phyloP scores from a whole-genome alignment of 768 basidiomycete species.

The Kwoniella shandongensis region DNA sequence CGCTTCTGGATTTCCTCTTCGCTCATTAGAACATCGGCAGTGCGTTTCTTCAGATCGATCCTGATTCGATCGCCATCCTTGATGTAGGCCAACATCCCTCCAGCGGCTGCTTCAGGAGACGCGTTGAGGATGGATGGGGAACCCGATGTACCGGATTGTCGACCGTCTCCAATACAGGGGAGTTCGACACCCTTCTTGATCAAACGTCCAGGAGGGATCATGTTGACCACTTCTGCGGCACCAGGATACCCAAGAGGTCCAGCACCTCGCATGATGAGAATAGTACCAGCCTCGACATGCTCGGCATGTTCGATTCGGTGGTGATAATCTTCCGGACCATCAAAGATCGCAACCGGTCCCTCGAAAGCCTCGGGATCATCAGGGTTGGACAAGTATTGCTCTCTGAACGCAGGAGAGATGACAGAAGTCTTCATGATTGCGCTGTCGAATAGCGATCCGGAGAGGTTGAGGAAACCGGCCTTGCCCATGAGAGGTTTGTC shows the following conservation, averaged over 20 bases:
- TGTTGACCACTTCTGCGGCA: slow-evolving; percentile 51
- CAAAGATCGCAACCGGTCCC: slow-evolving; percentile 51
- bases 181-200: slow-evolving; percentile 52
- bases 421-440: slow-evolving; percentile 53
- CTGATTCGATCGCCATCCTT: slow-evolving; percentile 44
- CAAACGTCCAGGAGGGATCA: slow-evolving; percentile 49
- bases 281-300: slow-evolving; percentile 39
- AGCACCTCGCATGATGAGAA: slow-evolving; percentile 52
- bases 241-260: slow-evolving; percentile 50
- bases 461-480: slow-evolving; percentile 51
- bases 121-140: slow-evolving; percentile 52
- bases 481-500: slow-evolving; percentile 41
- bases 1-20: slow-evolving; percentile 40
- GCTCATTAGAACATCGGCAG: slow-evolving; percentile 42
- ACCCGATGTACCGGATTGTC: slow-evolving; percentile 50
- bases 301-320: slow-evolving; percentile 37
- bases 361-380: slow-evolving; percentile 52
- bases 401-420: slow-evolving; percentile 45
- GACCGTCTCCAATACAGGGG: slow-evolving; percentile 51
- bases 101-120: slow-evolving; percentile 48
- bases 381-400: slow-evolving; percentile 50
- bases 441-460: slow-evolving; percentile 49
- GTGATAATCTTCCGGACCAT: slow-evolving; percentile 53
- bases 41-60: slow-evolving; percentile 42
- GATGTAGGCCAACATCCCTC: slow-evolving; percentile 46